Base-by-base conservation (phyloP, 1,284 basidiomycete genomes). In the Irpex sp. region DNA sequence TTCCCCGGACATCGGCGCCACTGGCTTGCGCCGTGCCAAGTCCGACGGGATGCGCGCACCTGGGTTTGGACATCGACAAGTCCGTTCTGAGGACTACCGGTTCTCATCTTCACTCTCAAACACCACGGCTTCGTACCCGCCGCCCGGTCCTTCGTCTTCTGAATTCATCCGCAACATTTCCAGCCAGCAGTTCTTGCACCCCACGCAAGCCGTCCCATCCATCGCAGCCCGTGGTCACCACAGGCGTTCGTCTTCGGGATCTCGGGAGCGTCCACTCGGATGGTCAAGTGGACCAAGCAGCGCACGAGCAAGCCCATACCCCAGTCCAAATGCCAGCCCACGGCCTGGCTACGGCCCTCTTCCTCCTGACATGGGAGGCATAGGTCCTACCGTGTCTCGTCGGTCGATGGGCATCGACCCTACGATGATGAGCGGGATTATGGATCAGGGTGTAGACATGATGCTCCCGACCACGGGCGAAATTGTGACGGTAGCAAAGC, bases 171-270 rank as follows among this genome's bases (percentile, higher is more conserved):
- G 76, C 46, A 76, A 65, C 46, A 63, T 61, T 9, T 47, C 57
- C 37, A 54, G 39, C 17, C 62, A 62, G 35, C 80, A 81, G 60
- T 83, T 71, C 72, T 72, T 83, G 54, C 77, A 79, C 63, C 80
- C 81, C 9, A 71, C 74, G 31, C 77, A 81, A 60, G 63, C 71
- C 15, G 55, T 61, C 35, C 74, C 77, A n/a, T 69, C 76, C 59
- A 79, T 81, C 35, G 37, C 61, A 9, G 56, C 61, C n/a, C 75
- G 77, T 7, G 79, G 79, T 3, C 87, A 88, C 70, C 80, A 81
- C 66, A 80, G 86, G 11, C 81, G 86, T 50, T 79, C 84, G n/a
- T 85, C 83, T 1, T 84, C 82, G n/a, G 84, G 84, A 19, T 81
- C 83, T 13, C 79, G 85, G 5, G 79, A 80, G 49, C 81, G 81